Evolutionary conservation across 1,284 basidiomycete species (phyloP), one percentile per base, ranked within the genome.

Genomic region (Rhodotorula sp.): DNA sequence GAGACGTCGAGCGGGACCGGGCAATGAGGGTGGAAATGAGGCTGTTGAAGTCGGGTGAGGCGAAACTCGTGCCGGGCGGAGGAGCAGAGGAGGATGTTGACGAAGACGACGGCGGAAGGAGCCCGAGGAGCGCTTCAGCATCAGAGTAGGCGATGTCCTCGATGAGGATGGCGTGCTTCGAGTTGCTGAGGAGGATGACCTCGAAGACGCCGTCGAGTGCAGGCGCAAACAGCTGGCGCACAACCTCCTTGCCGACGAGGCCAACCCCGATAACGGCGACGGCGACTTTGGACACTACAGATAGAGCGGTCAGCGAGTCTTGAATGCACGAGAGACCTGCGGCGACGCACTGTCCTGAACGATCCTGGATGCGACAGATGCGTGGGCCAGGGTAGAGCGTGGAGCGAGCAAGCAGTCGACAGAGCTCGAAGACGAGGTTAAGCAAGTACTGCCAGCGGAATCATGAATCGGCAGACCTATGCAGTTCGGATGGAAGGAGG

Each of bases 221-320:
- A 0, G 51, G 29, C 4, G 67, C n/a, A 48, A 88, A 86, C 25
- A 95, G 85, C 81, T 92, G 91, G 56, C 85, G 82, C 79, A 96
- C 85, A 77, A 96, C 87, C 80, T 92, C 91, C 56, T 87, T 85
- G 57, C 94, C 94, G 63, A 97, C 94, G 66, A 94, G 90, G 25
- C 94, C 94, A 57, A 91, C 86, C 70, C 94, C 94, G 71, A 96
- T 63, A 60, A 72, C 46, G 15, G 67, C 67, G 53, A 72, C 58
- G 29, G 37, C 65, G 50, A 50, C 15, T 3, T 4, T 34, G 32
- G 29, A 15, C 65, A 66, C 65, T 66, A 27, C 32, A 37, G 19
- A 29, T 19, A 19, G 29, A 5, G 17, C 4, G 34, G 25, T 58
- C 34, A 58, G 37, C 34, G 34, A 10, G 4, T 53, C 5, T 22